phyloP scores from a whole-genome alignment of 148 eudicot genomes.

The Diospyros kaki region DNA sequence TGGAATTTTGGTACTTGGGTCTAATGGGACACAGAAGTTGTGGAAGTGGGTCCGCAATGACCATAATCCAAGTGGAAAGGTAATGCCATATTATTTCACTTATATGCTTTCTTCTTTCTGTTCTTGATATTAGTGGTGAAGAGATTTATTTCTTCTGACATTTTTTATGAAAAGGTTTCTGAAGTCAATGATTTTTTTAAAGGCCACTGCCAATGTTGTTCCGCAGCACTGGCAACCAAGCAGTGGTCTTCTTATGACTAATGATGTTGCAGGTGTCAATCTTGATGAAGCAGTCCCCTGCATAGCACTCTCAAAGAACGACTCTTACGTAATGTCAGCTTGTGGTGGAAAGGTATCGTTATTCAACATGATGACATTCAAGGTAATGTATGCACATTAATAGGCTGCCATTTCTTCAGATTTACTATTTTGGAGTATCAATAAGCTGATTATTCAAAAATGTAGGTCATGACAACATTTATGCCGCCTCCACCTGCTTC shows the following conservation, averaged over 20 bases:
- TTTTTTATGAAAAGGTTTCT: conserved; percentile 20
- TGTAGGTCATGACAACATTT: conserved; percentile 89
- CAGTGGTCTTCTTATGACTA: conserved; percentile 92
- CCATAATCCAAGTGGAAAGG: conserved; percentile 83
- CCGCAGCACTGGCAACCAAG: conserved; percentile 97
- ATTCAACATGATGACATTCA: conserved; percentile 97
- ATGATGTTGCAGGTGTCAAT: conserved; percentile 82
- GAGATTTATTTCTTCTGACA: background rate
- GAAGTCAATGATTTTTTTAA: conserved; percentile 20
- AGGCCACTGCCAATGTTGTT: conserved; percentile 89
- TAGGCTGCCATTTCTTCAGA: no score
- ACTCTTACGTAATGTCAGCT: conserved; percentile 95
- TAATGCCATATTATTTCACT: conserved; percentile 15
- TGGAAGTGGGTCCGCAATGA: conserved; percentile 92
- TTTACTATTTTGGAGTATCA: background rate
- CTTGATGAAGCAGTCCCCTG: conserved; percentile 92
- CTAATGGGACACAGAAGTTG: conserved; percentile 61
- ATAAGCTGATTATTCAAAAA: conserved; percentile 12
- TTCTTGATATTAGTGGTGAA: background rate
- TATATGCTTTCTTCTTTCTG: background rate
- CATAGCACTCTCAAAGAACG: conserved; percentile 94
- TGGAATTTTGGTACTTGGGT: conserved; percentile 75
- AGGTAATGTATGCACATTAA: conserved; percentile 38
- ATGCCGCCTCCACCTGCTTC: conserved; percentile 95
- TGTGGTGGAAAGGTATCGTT: conserved; percentile 92